Evolutionary conservation across 495 filamentous ascomycete genomes (phyloP).

Genomic region (Hyaloscypha variabilis): DNA sequence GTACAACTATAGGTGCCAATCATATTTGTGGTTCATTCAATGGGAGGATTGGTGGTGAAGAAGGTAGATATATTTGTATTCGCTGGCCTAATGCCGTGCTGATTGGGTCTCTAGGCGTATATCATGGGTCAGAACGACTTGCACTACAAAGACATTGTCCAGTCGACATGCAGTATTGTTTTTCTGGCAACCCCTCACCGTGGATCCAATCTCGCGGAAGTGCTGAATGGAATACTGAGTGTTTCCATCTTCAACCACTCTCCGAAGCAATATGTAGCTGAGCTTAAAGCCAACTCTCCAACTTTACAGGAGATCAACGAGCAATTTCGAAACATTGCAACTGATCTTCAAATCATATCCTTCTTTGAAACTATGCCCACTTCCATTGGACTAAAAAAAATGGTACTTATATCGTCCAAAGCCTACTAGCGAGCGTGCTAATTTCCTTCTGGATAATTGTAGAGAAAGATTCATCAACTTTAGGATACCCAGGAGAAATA

Average conservation of each 20-base stretch:
- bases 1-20: too few species aligned
- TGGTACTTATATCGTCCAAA: not conserved
- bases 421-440: not conserved
- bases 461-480: slow-evolving; percentile 43
- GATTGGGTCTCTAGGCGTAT: slow-evolving; percentile 1
- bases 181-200: not conserved
- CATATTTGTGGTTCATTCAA: too few species aligned
- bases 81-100: slow-evolving; percentile 29
- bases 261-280: not conserved
- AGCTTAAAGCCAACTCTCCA: not conserved
- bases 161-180: not conserved
- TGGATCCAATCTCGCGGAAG: not conserved
- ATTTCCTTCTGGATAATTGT: not conserved
- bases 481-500: slow-evolving; percentile 47
- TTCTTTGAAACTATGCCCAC: not conserved
- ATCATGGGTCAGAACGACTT: not conserved
- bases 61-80: slow-evolving; percentile 31
- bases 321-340: not conserved
- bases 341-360: not conserved
- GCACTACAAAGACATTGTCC: not conserved
- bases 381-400: not conserved
- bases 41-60: too few species aligned
- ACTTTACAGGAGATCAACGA: not conserved
- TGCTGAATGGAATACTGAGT: not conserved
- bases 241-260: not conserved